Conservation (phyloP, 768 basidiomycete species). For the Auricularia sp. region DNA sequence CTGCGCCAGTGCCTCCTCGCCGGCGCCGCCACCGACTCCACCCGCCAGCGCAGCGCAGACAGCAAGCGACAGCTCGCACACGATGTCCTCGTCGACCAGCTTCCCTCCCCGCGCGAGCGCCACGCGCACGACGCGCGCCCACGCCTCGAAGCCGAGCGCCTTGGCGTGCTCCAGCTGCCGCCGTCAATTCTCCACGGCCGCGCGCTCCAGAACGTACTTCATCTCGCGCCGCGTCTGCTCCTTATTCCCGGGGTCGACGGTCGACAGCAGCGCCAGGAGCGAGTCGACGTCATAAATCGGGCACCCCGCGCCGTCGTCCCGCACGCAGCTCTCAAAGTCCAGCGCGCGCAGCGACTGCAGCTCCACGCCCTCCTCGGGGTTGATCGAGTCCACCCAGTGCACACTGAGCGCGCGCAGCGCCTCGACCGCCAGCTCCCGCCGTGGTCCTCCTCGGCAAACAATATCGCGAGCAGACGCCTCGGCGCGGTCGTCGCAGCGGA, state of each 20-base stretch:
- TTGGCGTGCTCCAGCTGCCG: slow-evolving; percentile 69
- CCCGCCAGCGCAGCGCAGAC: too few species aligned
- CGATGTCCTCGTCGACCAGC: too few species aligned
- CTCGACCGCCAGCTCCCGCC: slow-evolving; percentile 58
- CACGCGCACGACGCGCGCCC: slow-evolving; percentile 79
- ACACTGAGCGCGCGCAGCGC: slow-evolving; percentile 80
- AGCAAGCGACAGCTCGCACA: too few species aligned
- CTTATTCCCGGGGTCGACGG: not conserved
- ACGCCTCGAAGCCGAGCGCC: slow-evolving; percentile 64
- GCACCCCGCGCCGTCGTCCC: slow-evolving; percentile 61
- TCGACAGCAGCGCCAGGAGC: slow-evolving; percentile 52
- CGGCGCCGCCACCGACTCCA: not conserved
- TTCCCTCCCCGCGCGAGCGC: slow-evolving; percentile 38
- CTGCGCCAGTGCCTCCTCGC: slow-evolving; percentile 67
- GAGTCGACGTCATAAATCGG: slow-evolving; percentile 72
- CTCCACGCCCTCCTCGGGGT: slow-evolving; percentile 45
- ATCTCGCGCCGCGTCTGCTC: slow-evolving; percentile 63
- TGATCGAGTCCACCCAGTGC: slow-evolving; percentile 73
- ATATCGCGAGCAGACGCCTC: slow-evolving; percentile 65
- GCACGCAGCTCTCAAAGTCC: slow-evolving; percentile 61
- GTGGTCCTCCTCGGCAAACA: slow-evolving; percentile 55
- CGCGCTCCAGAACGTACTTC: slow-evolving; percentile 69
- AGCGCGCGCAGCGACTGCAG: slow-evolving; percentile 46
- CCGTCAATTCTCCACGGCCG: slow-evolving; percentile 80
- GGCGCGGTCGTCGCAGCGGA: slow-evolving; percentile 61